Evolutionary conservation across 208 protist species (phyloP).

Genomic region (Acanthamoeba triangularis): DNA sequence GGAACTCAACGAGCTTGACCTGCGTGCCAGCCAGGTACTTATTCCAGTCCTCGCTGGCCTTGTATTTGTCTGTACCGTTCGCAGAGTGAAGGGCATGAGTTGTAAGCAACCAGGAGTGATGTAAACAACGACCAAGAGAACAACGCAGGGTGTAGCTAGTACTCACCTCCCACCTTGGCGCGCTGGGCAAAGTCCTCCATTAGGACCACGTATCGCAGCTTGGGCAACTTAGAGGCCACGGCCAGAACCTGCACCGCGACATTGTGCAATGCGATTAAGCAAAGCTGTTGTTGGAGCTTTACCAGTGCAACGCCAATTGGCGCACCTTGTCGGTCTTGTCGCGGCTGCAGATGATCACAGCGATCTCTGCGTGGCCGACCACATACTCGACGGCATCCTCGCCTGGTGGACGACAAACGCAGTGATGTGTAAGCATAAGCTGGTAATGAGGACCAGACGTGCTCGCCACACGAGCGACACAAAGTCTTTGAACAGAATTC

Average conservation of each 20-base stretch:
- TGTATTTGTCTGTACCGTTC: conserved; percentile 68
- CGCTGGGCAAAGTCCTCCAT: conserved; percentile 61
- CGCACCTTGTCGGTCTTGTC: conserved; percentile 67
- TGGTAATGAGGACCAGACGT: too few species aligned
- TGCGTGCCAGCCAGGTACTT: conserved; percentile 16
- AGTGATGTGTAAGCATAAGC: background rate
- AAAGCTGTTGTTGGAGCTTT: background rate
- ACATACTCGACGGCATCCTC: conserved; percentile 85
- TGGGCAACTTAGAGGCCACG: background rate
- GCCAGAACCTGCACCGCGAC: background rate
- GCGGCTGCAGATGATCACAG: conserved; percentile 57
- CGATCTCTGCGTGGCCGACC: conserved; percentile 86
- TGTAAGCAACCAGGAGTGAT: background rate
- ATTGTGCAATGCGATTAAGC: background rate
- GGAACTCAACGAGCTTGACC: background rate
- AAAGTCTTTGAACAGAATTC: background rate
- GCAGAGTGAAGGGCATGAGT: background rate
- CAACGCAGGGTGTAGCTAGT: too few species aligned
- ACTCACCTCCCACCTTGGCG: conserved; percentile 2
- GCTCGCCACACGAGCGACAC: too few species aligned
- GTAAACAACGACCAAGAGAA: background rate
- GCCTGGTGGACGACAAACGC: conserved; percentile 46
- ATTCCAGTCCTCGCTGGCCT: conserved; percentile 8
- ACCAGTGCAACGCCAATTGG: background rate
- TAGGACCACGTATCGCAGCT: conserved; percentile 34